Base-by-base conservation (phyloP, 306 rosid genomes). In the Vigna angularis region DNA sequence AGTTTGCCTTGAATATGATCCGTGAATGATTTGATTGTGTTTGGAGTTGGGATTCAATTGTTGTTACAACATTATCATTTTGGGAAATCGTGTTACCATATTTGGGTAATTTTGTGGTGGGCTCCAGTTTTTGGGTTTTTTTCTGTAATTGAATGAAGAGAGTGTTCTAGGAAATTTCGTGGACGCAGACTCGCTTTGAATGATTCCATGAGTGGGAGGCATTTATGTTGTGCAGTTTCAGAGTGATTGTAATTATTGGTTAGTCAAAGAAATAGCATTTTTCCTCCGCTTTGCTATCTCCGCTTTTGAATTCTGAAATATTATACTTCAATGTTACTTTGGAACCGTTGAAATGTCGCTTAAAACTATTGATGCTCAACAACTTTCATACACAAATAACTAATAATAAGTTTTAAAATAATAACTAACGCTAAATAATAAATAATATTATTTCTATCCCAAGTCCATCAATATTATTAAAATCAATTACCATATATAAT, bases 91-190 rank as follows among this genome's bases (percentile, higher is more conserved):
- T 5, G 52, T 53, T 42, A 40, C 10, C 0, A 11, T 42, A 0
- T n/a, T 22, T 16, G 62, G 36, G 71, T 34, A 65, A 65, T 13
- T 38, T 48, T 74, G 52, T 14, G 16, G 6, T 14, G 9, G 59
- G 17, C 9, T 42, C 51, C 10, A 15, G 3, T 24, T 28, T 38
- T 52, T 7, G 40, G 42, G 67, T 4, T 16, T 32, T 32, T 32
- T 45, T 24, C 9, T 53, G 34, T 40, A n/a, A 32, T 49, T 4
- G 18, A 70, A 70, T 49, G 30, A 32, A 3, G 26, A 34, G 30
- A 24, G 38, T 11, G 5, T 22, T 4, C 3, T 59, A n/a, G 48
- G 81, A 75, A 75, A 22, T 81, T 81, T 81, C 80, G 59, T n/a
- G 5, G 5, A 12, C 40, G n/a, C 16, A 40, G 20, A 49, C 73